phyloP scores from a whole-genome alignment of 2,329 filamentous ascomycete species.

The Talaromyces albobiverticillius region DNA sequence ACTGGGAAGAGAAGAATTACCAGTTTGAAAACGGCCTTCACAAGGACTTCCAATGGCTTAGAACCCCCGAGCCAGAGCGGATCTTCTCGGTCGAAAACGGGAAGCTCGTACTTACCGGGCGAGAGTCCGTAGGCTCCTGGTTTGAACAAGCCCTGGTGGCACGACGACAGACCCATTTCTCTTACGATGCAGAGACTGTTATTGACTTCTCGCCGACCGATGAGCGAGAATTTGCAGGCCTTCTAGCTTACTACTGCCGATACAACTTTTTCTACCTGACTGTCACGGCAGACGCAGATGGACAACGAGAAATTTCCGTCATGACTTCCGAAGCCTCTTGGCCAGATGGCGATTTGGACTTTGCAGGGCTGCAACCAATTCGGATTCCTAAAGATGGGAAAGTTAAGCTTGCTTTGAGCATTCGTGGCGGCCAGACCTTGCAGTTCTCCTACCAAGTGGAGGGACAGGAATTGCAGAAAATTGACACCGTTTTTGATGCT shows the following conservation, averaged over 20 bases:
- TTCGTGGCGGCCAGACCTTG: conserved; percentile 11
- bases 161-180: conserved; percentile 14
- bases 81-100: conserved; percentile 8
- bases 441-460: conserved; percentile 12
- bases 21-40: conserved; percentile 4
- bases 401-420: conserved; percentile 12
- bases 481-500: conserved; percentile 10
- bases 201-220: conserved; percentile 10
- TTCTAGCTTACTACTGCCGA: conserved; percentile 11
- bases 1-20: conserved; percentile 10
- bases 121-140: conserved; percentile 14
- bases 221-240: conserved; percentile 13
- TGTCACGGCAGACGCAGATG: conserved; percentile 11
- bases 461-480: conserved; percentile 9
- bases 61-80: conserved; percentile 6
- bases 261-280: conserved; percentile 15
- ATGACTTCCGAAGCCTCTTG: conserved; percentile 13
- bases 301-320: conserved; percentile 11
- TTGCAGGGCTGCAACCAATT: neutral
- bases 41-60: conserved; percentile 14
- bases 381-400: conserved; percentile 11
- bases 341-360: conserved; percentile 7
- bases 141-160: conserved; percentile 14
- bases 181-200: conserved; percentile 14
- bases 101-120: conserved; percentile 10